Evolutionary conservation across 148 eudicot species (phyloP), one percentile per base, ranked within the genome.

Genomic region (Amaranthus palmeri): DNA sequence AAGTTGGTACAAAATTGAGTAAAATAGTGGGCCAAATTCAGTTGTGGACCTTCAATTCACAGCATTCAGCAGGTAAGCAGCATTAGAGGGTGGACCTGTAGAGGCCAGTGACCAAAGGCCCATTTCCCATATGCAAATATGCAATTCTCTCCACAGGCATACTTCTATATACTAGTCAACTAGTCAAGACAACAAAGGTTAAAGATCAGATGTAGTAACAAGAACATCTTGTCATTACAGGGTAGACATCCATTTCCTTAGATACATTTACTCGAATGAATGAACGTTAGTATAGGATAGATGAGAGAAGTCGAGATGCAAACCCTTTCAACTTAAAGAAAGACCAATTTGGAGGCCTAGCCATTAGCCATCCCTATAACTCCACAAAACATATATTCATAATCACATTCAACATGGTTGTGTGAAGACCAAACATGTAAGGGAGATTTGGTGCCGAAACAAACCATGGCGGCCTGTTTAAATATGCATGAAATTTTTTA

Each of bases 61-160:
- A 65, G 68, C 51, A 65, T 47, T 40, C 69, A 65, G 54, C 54
- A 49, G 54, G 41, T 58, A 65, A 14, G 40, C 25, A 65, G 10
- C 42, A 49, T 17, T 48, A 15, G 42, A 65, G 51, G 54, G 54
- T 2, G 69, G 69, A 43, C 54, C 69, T 7, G 17, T 12, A 65
- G 11, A 65, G 3, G 42, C 69, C 43, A 65, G 40, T 48, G 17
- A 8, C 69, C 4, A 13, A 49, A 65, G 53, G 53, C 53, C 25
- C 68, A 65, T 45, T 15, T 18, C 17, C 4, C 36, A 13, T 45
- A 14, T 44, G 50, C 67, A 64, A 64, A 64, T 45, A 64, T 45
- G 68, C 41, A 46, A n/a, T 65, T n/a, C 12, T 46, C 52, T 15
- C 17, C 11, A 13, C 53, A 46, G 47, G 53, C 53, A 65, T 65